phyloP scores from a whole-genome alignment of 1,284 basidiomycete genomes.

The Termitomyces sp. region DNA sequence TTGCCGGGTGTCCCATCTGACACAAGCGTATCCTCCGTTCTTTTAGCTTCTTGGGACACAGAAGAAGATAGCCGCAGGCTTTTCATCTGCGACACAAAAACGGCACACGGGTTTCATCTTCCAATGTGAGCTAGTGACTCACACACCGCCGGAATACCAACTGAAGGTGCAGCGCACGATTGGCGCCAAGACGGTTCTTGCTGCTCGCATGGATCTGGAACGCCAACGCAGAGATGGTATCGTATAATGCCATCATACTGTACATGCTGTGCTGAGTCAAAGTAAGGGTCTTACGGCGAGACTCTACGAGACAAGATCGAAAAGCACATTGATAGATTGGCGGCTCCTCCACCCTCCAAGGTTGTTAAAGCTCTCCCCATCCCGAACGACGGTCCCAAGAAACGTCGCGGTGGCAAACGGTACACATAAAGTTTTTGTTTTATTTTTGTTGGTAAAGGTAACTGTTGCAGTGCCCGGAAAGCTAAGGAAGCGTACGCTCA shows the following conservation, averaged over 20 bases:
- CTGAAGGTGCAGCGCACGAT: constrained; percentile 91
- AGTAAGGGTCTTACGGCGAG: constrained; percentile 72
- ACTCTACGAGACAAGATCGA: constrained; percentile 82
- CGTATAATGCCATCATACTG: constrained; percentile 15
- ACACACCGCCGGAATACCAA: constrained; percentile 88
- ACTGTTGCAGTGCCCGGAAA: constrained; percentile 73
- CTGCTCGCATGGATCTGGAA: constrained; percentile 90
- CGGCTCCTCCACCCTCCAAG: constrained; percentile 93
- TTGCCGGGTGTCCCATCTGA: neutral
- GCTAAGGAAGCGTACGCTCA: constrained; percentile 96
- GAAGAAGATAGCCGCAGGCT: constrained; percentile 84
- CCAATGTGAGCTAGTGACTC: constrained; percentile 84
- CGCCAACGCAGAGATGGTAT: constrained; percentile 72
- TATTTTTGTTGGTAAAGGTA: constrained; percentile 1
- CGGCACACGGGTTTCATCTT: constrained; percentile 97
- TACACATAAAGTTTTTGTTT: constrained; percentile 26
- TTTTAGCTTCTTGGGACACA: constrained; percentile 87
- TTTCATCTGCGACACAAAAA: constrained; percentile 75
- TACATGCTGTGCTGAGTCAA: neutral
- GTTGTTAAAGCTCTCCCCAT: constrained; percentile 94
- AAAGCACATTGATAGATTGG: constrained; percentile 86
- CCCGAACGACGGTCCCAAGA: constrained; percentile 93
- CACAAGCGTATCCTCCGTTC: constrained; percentile 1
- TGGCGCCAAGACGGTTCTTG: constrained; percentile 87
- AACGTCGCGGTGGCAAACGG: constrained; percentile 93